Conservation (phyloP, 2,329 filamentous ascomycete genomes). For the Venturia carpophila region DNA sequence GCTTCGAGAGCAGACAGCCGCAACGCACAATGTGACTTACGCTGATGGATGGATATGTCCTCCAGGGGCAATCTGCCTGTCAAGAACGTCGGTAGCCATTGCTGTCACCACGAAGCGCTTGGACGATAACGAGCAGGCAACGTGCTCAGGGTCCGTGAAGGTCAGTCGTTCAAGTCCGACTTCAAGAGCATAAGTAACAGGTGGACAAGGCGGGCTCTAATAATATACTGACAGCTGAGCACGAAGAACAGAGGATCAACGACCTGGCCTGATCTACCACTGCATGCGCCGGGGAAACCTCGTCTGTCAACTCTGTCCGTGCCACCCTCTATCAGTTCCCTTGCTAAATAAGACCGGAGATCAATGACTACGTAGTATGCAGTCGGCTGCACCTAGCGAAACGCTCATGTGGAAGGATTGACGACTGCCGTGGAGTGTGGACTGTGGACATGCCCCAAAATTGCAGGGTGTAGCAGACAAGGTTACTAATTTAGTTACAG, state of each 20-base stretch:
- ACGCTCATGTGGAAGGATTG: too few species aligned
- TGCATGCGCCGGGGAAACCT: not conserved
- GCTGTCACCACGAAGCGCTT: slow-evolving; percentile 20
- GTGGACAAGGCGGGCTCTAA: not conserved
- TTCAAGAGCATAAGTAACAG: too few species aligned
- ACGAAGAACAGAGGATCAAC: not conserved
- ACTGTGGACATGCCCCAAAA: too few species aligned
- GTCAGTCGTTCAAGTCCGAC: too few species aligned
- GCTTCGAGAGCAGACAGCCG: not conserved
- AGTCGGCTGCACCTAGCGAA: too few species aligned
- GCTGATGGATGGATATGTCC: slow-evolving; percentile 29
- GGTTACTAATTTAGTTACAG: too few species aligned
- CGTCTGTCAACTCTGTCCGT: not conserved
- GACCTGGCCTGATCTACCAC: not conserved
- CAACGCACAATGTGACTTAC: slow-evolving; percentile 19
- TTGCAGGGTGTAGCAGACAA: slow-evolving; percentile 2
- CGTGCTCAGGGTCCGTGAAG: not conserved
- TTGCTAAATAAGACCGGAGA: not conserved
- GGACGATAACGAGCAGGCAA: not conserved
- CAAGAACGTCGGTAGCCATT: slow-evolving; percentile 27
- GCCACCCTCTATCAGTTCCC: slow-evolving; percentile 4
- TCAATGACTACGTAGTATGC: too few species aligned
- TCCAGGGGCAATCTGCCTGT: slow-evolving; percentile 28
- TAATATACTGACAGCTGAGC: not conserved
- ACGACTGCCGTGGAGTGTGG: too few species aligned